Evolutionary conservation across 371 early-diverging fungal species (phyloP), one percentile per base, ranked within the genome.

Genomic region (Mucor saturninus): DNA sequence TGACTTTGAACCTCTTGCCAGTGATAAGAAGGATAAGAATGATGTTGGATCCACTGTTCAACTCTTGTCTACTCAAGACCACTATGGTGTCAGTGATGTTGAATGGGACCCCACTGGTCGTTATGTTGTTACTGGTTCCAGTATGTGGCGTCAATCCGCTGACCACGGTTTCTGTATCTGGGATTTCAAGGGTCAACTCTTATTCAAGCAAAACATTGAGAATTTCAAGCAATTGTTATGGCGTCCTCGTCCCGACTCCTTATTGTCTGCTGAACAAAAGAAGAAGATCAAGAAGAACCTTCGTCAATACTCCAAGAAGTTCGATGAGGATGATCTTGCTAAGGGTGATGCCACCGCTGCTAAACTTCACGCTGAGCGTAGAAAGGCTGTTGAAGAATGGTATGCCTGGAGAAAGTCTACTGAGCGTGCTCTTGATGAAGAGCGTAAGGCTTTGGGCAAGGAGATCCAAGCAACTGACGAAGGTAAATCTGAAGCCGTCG

Each of bases 101-200:
- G 96, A 95, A 73, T 98, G 98, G 98, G 98, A 98, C 73, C 98
- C 99, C 15, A 94, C 95, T 10, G 99, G 99, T 67, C 91, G 99
- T 59, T 98, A 90, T 69, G 91, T 98, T 9, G 81, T 91, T 32
- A 86, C 93, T 52, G 91, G 91, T 37, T 92, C 95, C 39, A 93
- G 94, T 45, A 83, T 87, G 76, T 97, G 96, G 97, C 85, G 90
- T 63, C 88, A 79, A 45, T 67, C 77, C 42, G 82, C 71, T 29
- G 99, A 98, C 69, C 93, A 93, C 65, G 98, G 98, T 54, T 96
- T 89, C 83, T 84, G 77, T 60, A 64, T 98, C 61, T 98, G 97
- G 97, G 94, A 93, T 72, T 92, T 96, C 66, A 89, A 89, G 72
- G 99, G 99, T 58, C 84, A 89, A 67, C 68, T 83, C 66, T 80